These are phyloP conservation scores for Lindgomyces ingoldianus DNA, from an alignment of 495 filamentous ascomycete genomes.

Conservation along the genomic window DNA sequence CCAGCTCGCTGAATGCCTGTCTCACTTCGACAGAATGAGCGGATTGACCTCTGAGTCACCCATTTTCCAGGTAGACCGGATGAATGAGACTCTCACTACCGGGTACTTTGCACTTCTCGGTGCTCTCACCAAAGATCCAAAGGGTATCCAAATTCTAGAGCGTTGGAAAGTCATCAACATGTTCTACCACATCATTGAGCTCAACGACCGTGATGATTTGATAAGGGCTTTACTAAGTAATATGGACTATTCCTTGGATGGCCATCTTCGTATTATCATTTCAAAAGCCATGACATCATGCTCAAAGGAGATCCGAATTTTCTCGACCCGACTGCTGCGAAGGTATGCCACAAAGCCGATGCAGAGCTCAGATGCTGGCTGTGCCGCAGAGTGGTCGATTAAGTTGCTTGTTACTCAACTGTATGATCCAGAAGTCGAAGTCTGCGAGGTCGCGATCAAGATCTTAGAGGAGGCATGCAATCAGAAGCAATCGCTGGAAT, in stretches of 20 bases:
- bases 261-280: constrained; percentile 86
- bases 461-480: constrained; percentile 98
- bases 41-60: constrained; percentile 85
- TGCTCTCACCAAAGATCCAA: constrained; percentile 74
- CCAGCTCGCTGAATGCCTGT: constrained; percentile 92
- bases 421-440: constrained; percentile 94
- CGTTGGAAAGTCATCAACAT: constrained; percentile 98
- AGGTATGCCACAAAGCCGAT: constrained; percentile 68
- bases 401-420: constrained; percentile 93
- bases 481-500: constrained; percentile 82
- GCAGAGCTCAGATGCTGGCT: constrained; percentile 31
- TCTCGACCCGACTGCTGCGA: constrained; percentile 76
- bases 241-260: constrained; percentile 86
- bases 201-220: constrained; percentile 84
- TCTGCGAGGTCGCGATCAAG: constrained; percentile 92
- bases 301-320: constrained; percentile 86
- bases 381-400: constrained; percentile 84
- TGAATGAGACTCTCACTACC: constrained; percentile 78
- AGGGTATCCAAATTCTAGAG: constrained; percentile 87
- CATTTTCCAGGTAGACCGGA: constrained; percentile 80
- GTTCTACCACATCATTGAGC: constrained; percentile 96
- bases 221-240: constrained; percentile 82
- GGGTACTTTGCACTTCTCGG: constrained; percentile 95
- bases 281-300: constrained; percentile 91
- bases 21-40: constrained; percentile 88